Evolutionary conservation across 163 green algal genomes (phyloP).

Genomic region (Scenedesmus sp.): DNA sequence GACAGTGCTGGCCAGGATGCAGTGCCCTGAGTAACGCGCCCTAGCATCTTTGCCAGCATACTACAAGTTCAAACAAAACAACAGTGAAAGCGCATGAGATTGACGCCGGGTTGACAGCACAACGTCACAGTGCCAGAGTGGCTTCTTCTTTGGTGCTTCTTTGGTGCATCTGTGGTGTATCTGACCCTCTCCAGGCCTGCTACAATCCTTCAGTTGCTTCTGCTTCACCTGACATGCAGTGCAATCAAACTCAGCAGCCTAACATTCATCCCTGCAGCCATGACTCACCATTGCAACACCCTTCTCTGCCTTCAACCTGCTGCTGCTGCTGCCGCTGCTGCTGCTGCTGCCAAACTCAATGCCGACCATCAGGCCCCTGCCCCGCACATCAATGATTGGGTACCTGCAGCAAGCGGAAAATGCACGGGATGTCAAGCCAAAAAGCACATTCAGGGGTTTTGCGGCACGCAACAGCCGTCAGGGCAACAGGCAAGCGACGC

Average conservation of each 20-base stretch:
- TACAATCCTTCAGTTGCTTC: no score
- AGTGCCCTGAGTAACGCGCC: no score
- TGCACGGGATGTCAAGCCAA: not conserved
- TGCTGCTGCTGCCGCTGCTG: slow-evolving; percentile 49
- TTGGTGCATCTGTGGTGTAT: no score
- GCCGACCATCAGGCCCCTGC: slow-evolving; percentile 87
- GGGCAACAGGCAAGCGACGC: not conserved
- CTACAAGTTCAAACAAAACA: no score
- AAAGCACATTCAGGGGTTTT: not conserved
- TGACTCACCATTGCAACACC: slow-evolving; percentile 30
- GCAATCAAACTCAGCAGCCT: no score
- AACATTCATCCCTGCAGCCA: not conserved
- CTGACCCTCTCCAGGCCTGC: no score
- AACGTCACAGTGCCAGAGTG: no score
- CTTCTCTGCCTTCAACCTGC: slow-evolving; percentile 53
- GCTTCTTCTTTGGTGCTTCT: no score
- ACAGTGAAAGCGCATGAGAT: no score
- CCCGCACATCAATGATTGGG: slow-evolving; percentile 85
- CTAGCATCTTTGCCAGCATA: no score
- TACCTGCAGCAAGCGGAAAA: slow-evolving; percentile 40
- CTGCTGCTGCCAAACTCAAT: slow-evolving; percentile 77
- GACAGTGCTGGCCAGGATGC: not conserved
- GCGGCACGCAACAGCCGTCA: not conserved
- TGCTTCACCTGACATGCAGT: no score
- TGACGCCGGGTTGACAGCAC: no score